Percentiles rank a stretch among this genome's conserved stretches.
Conservation (phyloP, 352 stramenopile species). For the Globisporangium paroecandrum region DNA sequence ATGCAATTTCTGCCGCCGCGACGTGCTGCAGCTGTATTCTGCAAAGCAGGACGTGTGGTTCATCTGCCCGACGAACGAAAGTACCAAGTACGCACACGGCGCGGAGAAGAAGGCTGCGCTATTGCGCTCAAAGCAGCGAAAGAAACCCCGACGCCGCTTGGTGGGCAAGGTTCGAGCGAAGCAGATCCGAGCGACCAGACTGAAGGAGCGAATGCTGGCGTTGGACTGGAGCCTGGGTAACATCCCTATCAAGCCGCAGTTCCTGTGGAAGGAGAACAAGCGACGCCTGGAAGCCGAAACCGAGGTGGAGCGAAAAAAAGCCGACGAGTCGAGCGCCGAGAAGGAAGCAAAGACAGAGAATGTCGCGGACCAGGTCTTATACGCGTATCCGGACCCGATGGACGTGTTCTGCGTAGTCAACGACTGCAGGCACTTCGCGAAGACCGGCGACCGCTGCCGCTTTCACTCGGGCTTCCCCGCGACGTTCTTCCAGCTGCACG, state of each 20-base stretch:
- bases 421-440: conserved; percentile 55
- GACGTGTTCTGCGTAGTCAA: conserved; percentile 42
- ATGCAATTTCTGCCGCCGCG: conserved; percentile 50
- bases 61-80: conserved; percentile 35
- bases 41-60: conserved; percentile 59
- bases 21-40: conserved; percentile 41
- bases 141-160: neutral
- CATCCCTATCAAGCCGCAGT: conserved; percentile 36
- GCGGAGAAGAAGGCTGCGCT: conserved; percentile 24
- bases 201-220: conserved; percentile 48
- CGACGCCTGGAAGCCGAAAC: conserved; percentile 42
- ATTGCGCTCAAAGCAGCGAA: neutral
- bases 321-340: conserved; percentile 1
- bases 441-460: conserved; percentile 53
- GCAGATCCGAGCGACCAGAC: conserved; percentile 28
- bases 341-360: conserved; percentile 12
- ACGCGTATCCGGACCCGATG: conserved; percentile 31
- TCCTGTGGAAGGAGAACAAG: conserved; percentile 63
- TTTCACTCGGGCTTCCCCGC: conserved; percentile 43
- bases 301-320: conserved; percentile 17
- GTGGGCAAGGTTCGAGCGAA: conserved; percentile 22
- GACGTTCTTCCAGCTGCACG: conserved; percentile 21
- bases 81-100: conserved; percentile 18
- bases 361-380: neutral
- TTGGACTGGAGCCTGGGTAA: conserved; percentile 70